Percentiles rank a stretch among this genome's conserved stretches.
phyloP scores from a whole-genome alignment of 2,329 filamentous ascomycete genomes.

The Epichloe festucae region DNA sequence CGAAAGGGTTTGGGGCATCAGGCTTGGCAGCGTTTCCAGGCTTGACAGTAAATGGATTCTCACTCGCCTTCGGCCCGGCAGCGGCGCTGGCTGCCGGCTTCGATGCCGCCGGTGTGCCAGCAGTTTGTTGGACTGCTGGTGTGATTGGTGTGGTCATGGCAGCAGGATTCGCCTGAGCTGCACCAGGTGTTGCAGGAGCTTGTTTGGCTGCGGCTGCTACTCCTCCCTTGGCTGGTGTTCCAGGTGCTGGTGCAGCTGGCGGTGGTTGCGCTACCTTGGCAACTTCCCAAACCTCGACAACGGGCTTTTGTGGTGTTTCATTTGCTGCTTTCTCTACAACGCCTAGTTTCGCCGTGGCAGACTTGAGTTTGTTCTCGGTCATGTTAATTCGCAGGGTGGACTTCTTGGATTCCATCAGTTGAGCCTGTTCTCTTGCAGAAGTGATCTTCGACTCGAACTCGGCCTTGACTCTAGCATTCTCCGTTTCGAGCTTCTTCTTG shows the following conservation, averaged over 20 bases:
- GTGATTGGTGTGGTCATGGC: neutral
- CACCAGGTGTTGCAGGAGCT: conserved; percentile 5
- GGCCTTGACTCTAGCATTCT: conserved; percentile 47
- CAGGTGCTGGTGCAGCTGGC: conserved; percentile 6
- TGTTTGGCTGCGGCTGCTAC: conserved; percentile 10
- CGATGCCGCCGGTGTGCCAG: conserved; percentile 7
- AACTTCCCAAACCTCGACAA: conserved; percentile 75
- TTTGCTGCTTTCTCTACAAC: conserved; percentile 69
- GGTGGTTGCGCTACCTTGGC: conserved; percentile 42
- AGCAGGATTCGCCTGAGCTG: conserved; percentile 1
- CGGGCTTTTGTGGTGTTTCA: conserved; percentile 75
- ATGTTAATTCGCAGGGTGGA: conserved; percentile 64
- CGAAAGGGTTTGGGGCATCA: conserved; percentile 4
- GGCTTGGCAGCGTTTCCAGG: neutral
- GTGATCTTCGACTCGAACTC: conserved; percentile 42
- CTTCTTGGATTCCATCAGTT: conserved; percentile 64
- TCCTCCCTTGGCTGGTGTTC: conserved; percentile 7
- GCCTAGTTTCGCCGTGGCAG: conserved; percentile 56
- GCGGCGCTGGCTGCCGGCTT: conserved; percentile 8
- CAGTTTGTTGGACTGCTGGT: neutral
- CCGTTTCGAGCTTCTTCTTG: conserved; percentile 54
- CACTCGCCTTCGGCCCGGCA: neutral
- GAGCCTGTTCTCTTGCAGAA: conserved; percentile 47
- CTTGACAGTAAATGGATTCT: neutral
- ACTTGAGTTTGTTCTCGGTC: conserved; percentile 54